Evolutionary conservation across 2,329 filamentous ascomycete genomes (phyloP).

Genomic region (Blastomyces percursus): DNA sequence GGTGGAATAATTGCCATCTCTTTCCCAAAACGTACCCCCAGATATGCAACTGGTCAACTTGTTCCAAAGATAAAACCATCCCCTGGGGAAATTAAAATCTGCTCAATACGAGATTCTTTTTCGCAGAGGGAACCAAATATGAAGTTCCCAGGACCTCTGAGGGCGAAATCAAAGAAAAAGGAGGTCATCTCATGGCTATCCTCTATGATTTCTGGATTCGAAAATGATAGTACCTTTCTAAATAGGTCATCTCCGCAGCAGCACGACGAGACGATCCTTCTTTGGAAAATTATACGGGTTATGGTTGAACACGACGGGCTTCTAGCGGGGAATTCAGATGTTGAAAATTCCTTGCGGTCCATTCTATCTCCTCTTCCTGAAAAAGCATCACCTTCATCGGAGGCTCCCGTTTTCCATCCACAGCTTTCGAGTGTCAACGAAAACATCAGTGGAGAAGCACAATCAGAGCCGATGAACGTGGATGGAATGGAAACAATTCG

Average conservation of each 20-base stretch:
- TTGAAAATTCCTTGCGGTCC: conserved; percentile 63
- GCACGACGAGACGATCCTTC: conserved; percentile 59
- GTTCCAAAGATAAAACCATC: conserved; percentile 69
- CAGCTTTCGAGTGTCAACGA: conserved; percentile 30
- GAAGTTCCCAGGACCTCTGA: conserved; percentile 83
- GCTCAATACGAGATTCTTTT: conserved; percentile 61
- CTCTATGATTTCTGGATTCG: conserved; percentile 61
- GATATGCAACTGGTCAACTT: conserved; percentile 65
- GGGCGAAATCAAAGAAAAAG: conserved; percentile 90
- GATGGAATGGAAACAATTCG: conserved; percentile 10
- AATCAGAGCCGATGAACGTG: conserved; percentile 8
- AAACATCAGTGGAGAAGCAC: conserved; percentile 15
- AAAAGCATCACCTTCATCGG: conserved; percentile 20
- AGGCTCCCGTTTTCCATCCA: conserved; percentile 17
- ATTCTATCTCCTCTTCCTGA: conserved; percentile 55
- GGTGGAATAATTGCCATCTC: conserved; percentile 72
- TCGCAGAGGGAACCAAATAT: conserved; percentile 60
- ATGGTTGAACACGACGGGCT: conserved; percentile 79
- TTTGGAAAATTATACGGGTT: conserved; percentile 77
- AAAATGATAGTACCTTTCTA: conserved; percentile 42
- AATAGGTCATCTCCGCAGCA: conserved; percentile 47
- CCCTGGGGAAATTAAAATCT: conserved; percentile 71
- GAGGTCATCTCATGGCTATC: conserved; percentile 73
- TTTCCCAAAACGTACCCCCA: conserved; percentile 79
- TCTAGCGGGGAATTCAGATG: conserved; percentile 59